These are phyloP conservation scores for Fagopyrum homotropicum DNA, from an alignment of 148 eudicot genomes.

Conservation along the genomic window DNA sequence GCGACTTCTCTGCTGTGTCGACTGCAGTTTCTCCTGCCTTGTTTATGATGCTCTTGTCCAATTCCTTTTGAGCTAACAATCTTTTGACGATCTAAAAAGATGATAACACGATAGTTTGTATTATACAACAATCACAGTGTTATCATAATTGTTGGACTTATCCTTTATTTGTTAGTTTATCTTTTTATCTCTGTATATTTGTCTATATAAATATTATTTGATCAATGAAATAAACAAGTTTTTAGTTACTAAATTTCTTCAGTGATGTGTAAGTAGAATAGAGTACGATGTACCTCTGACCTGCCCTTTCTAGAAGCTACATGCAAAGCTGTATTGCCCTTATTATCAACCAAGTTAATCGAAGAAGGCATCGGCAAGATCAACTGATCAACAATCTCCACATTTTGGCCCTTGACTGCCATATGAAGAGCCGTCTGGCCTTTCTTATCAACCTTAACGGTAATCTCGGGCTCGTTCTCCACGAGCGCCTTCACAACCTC, in stretches of 20 bases:
- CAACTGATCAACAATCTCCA: slow-evolving; percentile 67
- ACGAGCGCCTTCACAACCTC: slow-evolving; percentile 63
- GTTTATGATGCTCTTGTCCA: slow-evolving; percentile 49
- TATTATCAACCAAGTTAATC: slow-evolving; percentile 59
- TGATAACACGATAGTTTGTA: too few relatives aligned
- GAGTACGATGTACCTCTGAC: slow-evolving; percentile 34
- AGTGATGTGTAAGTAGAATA: neutral
- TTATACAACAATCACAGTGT: too few relatives aligned
- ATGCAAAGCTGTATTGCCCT: slow-evolving; percentile 78
- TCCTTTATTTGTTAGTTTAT: too few relatives aligned
- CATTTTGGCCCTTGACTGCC: slow-evolving; percentile 85
- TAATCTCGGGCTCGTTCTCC: slow-evolving; percentile 49
- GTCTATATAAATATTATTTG: too few relatives aligned
- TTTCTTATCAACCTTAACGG: slow-evolving; percentile 68
- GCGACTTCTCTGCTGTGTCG: slow-evolving; percentile 40
- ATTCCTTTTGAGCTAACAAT: slow-evolving; percentile 40
- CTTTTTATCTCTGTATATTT: too few relatives aligned
- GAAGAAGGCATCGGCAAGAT: slow-evolving; percentile 51
- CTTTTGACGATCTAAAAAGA: slow-evolving; percentile 50
- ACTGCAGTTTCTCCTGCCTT: slow-evolving; percentile 60
- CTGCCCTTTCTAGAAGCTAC: slow-evolving; percentile 73
- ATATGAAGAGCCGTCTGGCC: slow-evolving; percentile 94
- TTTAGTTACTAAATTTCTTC: too few relatives aligned
- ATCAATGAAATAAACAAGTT: too few relatives aligned
- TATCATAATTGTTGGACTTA: too few relatives aligned